These are phyloP conservation scores for Alternaria sp. DNA, from an alignment of 2,329 filamentous ascomycete species.

Conservation along the genomic window DNA sequence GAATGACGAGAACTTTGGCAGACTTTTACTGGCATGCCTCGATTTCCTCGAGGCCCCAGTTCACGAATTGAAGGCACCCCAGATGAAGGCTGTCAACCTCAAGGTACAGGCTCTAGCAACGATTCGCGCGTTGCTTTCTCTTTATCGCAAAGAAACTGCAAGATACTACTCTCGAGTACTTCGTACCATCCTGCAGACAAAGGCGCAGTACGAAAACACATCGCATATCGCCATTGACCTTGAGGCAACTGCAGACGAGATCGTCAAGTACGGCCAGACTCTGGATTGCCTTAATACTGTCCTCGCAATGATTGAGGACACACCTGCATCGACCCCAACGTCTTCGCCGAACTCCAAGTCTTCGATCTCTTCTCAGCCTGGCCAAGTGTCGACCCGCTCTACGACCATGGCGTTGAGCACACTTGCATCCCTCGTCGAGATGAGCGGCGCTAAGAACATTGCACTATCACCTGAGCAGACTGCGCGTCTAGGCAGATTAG, in stretches of 20 bases:
- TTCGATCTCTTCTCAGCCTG: slow-evolving; percentile 37
- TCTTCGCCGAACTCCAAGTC: slow-evolving; percentile 46
- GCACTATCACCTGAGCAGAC: slow-evolving; percentile 46
- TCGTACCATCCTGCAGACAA: slow-evolving; percentile 71
- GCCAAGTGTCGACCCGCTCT: slow-evolving; percentile 39
- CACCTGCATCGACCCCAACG: slow-evolving; percentile 34
- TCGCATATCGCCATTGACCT: slow-evolving; percentile 78
- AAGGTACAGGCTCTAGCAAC: slow-evolving; percentile 79
- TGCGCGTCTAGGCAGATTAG: slow-evolving; percentile 50
- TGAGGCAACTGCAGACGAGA: slow-evolving; percentile 76
- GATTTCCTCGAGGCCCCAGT: slow-evolving; percentile 72
- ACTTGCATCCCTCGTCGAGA: slow-evolving; percentile 49
- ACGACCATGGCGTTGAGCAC: slow-evolving; percentile 53
- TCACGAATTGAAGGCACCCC: slow-evolving; percentile 56
- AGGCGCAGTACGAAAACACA: slow-evolving; percentile 72
- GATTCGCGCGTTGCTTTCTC: slow-evolving; percentile 75
- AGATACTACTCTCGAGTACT: slow-evolving; percentile 74
- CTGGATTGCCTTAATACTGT: slow-evolving; percentile 59
- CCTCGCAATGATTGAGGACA: slow-evolving; percentile 48
- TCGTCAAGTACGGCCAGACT: slow-evolving; percentile 71
- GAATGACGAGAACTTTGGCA: slow-evolving; percentile 74
- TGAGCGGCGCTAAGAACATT: slow-evolving; percentile 44
- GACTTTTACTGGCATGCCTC: slow-evolving; percentile 73
- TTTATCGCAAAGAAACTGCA: slow-evolving; percentile 71
- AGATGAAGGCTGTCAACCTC: slow-evolving; percentile 74